phyloP scores from a whole-genome alignment of 176 grass and related monocot genomes.

The Triticum monococcum region DNA sequence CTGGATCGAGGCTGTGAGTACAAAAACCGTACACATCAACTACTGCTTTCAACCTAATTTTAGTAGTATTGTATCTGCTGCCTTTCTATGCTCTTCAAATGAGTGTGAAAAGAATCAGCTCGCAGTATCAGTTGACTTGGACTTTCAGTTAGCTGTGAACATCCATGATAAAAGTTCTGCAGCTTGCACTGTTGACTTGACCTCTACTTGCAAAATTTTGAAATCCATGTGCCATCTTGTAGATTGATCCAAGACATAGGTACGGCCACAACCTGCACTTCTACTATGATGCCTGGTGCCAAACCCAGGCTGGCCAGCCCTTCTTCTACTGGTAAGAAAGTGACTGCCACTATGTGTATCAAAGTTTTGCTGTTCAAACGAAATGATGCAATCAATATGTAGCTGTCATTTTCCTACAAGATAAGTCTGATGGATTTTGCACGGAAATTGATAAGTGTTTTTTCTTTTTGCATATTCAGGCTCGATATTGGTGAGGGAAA shows the following conservation, averaged over 20 bases:
- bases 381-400: background rate
- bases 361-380: background rate
- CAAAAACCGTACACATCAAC: conserved; percentile 22
- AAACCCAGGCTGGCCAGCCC: conserved; percentile 79
- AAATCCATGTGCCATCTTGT: background rate
- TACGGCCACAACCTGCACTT: conserved; percentile 94
- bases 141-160: conserved; percentile 23
- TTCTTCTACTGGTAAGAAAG: conserved; percentile 96
- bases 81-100: background rate
- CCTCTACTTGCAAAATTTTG: background rate
- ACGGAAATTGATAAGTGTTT: background rate
- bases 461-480: conserved; percentile 39
- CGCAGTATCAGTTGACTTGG: conserved; percentile 19
- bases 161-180: background rate
- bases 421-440: background rate
- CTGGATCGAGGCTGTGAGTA: conserved; percentile 97
- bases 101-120: conserved; percentile 22
- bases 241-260: conserved; percentile 92
- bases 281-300: conserved; percentile 77
- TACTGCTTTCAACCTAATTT: background rate
- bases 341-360: background rate
- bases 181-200: background rate
- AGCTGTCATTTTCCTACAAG: background rate
- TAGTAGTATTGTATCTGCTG: background rate
- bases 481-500: conserved; percentile 88